Percentiles rank a stretch among this genome's conserved stretches.
Conservation (phyloP, 108 stramenopile genomes). For the Nannochloropsis oceanica region DNA sequence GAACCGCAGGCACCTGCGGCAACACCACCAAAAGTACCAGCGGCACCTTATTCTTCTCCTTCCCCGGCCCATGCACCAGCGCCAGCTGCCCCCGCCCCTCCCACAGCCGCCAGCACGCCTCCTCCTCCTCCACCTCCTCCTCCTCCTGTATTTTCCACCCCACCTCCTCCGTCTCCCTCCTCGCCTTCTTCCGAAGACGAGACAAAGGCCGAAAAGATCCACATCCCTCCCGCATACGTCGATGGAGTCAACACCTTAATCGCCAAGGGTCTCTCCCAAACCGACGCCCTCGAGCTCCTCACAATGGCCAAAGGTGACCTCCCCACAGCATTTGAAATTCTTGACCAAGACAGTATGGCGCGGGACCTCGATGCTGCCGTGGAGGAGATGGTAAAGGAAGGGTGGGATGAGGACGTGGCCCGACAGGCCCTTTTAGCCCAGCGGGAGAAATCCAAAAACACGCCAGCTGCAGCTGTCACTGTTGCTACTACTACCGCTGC, state of each 20-base stretch:
- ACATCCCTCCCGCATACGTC: conserved; percentile 1
- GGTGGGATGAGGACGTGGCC: conserved; percentile 38
- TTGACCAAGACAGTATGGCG: neutral
- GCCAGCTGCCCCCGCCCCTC: neutral
- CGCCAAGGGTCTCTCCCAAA: neutral
- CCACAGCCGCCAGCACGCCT: neutral
- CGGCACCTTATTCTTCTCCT: neutral
- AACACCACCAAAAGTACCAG: neutral
- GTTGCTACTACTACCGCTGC: neutral
- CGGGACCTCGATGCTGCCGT: neutral
- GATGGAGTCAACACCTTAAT: neutral
- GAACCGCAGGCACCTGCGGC: neutral
- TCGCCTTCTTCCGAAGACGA: neutral
- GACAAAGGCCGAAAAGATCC: conserved; percentile 3
- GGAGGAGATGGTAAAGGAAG: conserved; percentile 18
- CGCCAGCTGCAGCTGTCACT: neutral
- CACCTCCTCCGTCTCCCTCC: neutral
- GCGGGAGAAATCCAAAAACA: conserved; percentile 23
- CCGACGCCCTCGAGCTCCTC: neutral
- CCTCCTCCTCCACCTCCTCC: neutral
- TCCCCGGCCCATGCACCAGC: neutral
- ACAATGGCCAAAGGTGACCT: neutral
- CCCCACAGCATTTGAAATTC: conserved; percentile 2
- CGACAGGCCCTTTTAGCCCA: conserved; percentile 29
- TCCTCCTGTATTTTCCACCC: neutral